Conservation (phyloP, 257 asterid species). For the Fraxinus excelsior region DNA sequence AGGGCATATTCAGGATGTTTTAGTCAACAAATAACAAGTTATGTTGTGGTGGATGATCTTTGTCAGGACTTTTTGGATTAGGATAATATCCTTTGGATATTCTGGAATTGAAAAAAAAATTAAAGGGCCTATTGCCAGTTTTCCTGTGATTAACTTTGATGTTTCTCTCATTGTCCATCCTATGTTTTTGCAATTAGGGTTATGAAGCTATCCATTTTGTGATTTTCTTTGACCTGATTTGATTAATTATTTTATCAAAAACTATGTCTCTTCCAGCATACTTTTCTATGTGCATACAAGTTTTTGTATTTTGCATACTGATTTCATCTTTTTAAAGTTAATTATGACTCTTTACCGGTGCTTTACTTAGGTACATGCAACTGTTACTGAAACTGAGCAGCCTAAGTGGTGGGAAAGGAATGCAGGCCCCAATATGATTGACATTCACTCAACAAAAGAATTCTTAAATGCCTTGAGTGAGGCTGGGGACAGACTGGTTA, state of each 20-base stretch:
- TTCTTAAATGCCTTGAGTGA: slow-evolving; percentile 68
- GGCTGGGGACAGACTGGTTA: slow-evolving; percentile 84
- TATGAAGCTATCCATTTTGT: background rate
- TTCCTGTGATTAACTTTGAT: background rate
- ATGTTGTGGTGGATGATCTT: background rate
- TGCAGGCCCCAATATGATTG: slow-evolving; percentile 89
- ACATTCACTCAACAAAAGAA: slow-evolving; percentile 82
- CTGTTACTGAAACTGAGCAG: slow-evolving; percentile 61
- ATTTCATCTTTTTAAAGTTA: slow-evolving; percentile 18
- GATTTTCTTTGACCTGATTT: background rate
- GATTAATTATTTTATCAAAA: background rate
- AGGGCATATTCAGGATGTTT: background rate
- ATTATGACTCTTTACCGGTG: slow-evolving; percentile 20
- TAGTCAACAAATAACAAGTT: background rate
- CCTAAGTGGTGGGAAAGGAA: slow-evolving; percentile 93
- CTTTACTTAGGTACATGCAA: slow-evolving; percentile 52
- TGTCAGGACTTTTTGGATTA: background rate
- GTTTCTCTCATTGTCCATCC: background rate
- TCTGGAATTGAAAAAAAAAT: background rate
- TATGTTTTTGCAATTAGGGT: background rate
- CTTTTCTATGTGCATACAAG: background rate
- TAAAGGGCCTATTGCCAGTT: background rate
- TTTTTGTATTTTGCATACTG: background rate
- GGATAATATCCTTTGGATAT: background rate
- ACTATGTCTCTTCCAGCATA: background rate